phyloP scores from a whole-genome alignment of 306 rosid genomes.

The Dryas octopetala region DNA sequence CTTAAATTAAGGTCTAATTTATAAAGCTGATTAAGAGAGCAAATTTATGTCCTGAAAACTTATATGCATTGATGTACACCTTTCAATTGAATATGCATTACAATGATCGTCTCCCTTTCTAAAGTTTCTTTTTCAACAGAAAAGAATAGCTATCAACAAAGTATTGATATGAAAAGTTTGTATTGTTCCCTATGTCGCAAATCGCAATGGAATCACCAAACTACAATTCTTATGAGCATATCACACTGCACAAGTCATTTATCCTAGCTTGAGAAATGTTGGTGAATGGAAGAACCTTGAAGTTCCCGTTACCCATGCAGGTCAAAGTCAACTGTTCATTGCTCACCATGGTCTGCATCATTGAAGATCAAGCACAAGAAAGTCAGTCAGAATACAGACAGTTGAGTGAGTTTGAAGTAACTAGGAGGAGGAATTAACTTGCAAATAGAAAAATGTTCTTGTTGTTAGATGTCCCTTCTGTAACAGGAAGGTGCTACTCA shows the following conservation, averaged over 20 bases:
- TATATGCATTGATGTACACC: no score
- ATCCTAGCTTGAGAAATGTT: slow-evolving; percentile 63
- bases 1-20: no score
- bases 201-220: slow-evolving; percentile 17
- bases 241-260: slow-evolving; percentile 69
- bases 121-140: no score
- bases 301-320: slow-evolving; percentile 71
- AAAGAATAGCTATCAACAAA: slow-evolving; percentile 11
- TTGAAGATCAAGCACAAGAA: neutral
- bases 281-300: slow-evolving; percentile 72
- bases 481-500: neutral
- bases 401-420: neutral
- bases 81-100: no score
- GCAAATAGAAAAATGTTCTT: neutral
- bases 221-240: slow-evolving; percentile 47
- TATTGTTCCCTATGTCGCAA: neutral
- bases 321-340: slow-evolving; percentile 78
- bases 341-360: slow-evolving; percentile 86
- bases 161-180: slow-evolving; percentile 9
- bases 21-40: no score
- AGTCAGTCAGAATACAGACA: neutral
- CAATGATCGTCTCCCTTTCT: no score
- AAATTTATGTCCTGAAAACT: no score
- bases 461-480: neutral
- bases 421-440: neutral